These are phyloP conservation scores for Plectosphaerella plurivora DNA, from an alignment of 2,329 filamentous ascomycete species.

Conservation along the genomic window DNA sequence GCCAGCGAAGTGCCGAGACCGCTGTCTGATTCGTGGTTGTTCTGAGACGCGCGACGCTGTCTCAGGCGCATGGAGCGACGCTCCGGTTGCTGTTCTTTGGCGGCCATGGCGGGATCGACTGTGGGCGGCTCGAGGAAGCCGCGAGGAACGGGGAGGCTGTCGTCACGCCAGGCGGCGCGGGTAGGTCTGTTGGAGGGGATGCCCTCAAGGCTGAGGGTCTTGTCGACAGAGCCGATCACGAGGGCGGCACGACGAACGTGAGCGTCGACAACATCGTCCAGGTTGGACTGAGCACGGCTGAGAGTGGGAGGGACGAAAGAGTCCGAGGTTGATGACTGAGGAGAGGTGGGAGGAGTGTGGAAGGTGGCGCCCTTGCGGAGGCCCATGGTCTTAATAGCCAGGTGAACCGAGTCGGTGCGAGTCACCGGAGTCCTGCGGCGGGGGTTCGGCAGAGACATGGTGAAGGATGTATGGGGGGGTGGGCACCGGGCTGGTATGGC, in stretches of 20 bases:
- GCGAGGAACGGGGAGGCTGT: constrained; percentile 55
- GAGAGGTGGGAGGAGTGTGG: constrained; percentile 43
- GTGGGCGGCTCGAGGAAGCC: constrained; percentile 54
- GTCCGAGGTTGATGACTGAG: constrained; percentile 29
- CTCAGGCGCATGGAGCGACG: constrained; percentile 50
- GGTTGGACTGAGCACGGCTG: constrained; percentile 62
- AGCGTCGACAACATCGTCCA: constrained; percentile 69
- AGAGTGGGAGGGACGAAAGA: constrained; percentile 48
- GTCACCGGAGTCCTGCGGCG: constrained; percentile 40
- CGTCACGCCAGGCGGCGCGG: constrained; percentile 42
- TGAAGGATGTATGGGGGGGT: constrained; percentile 21
- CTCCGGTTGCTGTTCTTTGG: constrained; percentile 32
- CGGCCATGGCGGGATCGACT: constrained; percentile 43
- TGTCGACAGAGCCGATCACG: constrained; percentile 62
- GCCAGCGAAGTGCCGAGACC: constrained; percentile 80
- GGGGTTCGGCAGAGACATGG: constrained; percentile 45
- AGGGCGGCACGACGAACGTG: constrained; percentile 65
- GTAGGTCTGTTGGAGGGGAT: constrained; percentile 25
- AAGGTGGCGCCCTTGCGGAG: constrained; percentile 70
- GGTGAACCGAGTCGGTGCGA: constrained; percentile 30
- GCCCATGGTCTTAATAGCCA: constrained; percentile 49
- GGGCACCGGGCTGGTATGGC: constrained; percentile 10
- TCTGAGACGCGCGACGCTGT: constrained; percentile 51
- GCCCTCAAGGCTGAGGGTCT: constrained; percentile 38
- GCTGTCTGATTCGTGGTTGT: constrained; percentile 73